These are phyloP conservation scores for Neostapfia colusana DNA, from an alignment of 176 grass and related monocot genomes.

Conservation along the genomic window DNA sequence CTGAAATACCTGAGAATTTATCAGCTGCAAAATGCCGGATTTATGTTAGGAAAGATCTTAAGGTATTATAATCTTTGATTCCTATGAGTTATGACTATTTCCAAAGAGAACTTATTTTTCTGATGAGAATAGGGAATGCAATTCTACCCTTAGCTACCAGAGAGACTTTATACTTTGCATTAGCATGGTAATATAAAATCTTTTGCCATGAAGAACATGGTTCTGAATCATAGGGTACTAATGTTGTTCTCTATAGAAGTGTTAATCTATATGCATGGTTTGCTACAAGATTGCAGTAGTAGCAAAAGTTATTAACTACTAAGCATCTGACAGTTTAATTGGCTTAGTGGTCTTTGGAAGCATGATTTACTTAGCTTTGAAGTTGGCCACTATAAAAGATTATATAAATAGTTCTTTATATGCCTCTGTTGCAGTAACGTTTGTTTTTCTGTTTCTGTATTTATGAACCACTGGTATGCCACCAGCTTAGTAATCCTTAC, in stretches of 20 bases:
- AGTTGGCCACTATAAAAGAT: not conserved
- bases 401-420: constrained; percentile 4
- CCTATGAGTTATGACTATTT: constrained; percentile 8
- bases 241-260: constrained; percentile 1
- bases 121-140: constrained; percentile 21
- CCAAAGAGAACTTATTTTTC: constrained; percentile 10
- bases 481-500: not conserved
- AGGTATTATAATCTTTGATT: constrained; percentile 55
- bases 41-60: constrained; percentile 70
- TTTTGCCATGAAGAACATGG: constrained; percentile 18
- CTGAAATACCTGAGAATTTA: constrained; percentile 43
- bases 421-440: not conserved
- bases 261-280: constrained; percentile 3
- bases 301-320: not conserved
- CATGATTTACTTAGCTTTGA: not conserved
- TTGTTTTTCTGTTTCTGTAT: constrained; percentile 1
- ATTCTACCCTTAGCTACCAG: constrained; percentile 8
- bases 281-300: constrained; percentile 17
- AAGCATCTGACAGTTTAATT: not conserved
- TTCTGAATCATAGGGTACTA: constrained; percentile 18
- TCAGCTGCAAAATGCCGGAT: constrained; percentile 70
- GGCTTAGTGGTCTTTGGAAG: constrained; percentile 4
- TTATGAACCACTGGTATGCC: constrained; percentile 12
- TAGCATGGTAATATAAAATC: constrained; percentile 25
- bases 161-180: not conserved